Percentiles rank a stretch among this genome's conserved stretches.
These are phyloP conservation scores for Pinus tabuliformis DNA, from an alignment of 75 land plant species.

Conservation along the genomic window DNA sequence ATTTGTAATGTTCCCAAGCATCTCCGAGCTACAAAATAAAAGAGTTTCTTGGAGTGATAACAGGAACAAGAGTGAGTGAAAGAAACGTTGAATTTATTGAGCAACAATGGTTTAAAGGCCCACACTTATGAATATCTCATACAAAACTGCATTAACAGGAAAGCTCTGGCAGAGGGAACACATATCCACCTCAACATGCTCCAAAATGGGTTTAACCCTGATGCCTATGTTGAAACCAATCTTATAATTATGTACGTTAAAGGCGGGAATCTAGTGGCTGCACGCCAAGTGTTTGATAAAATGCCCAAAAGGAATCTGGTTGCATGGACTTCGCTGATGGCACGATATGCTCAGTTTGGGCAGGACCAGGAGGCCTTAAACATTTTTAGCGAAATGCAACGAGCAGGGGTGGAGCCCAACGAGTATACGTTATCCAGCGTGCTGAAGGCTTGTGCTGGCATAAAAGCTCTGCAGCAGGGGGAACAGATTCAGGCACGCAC, in stretches of 20 bases:
- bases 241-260: slow-evolving; percentile 26
- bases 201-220: background rate
- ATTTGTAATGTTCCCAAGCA: too few relatives aligned
- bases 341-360: slow-evolving; percentile 33
- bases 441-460: slow-evolving; percentile 43
- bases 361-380: slow-evolving; percentile 21
- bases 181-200: background rate
- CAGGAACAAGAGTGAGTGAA: background rate
- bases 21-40: too few relatives aligned
- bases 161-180: background rate
- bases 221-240: slow-evolving; percentile 17
- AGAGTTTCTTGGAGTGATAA: too few relatives aligned
- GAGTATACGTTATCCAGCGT: slow-evolving; percentile 28
- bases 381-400: slow-evolving; percentile 30
- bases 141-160: background rate
- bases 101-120: background rate
- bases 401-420: slow-evolving; percentile 22
- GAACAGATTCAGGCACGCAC: slow-evolving; percentile 40
- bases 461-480: slow-evolving; percentile 29
- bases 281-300: slow-evolving; percentile 36
- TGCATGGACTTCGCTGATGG: slow-evolving; percentile 52
- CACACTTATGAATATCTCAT: background rate
- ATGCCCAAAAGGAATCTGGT: slow-evolving; percentile 35
- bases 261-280: slow-evolving; percentile 13
- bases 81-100: background rate